Evolutionary conservation across 1,139 yeast species (phyloP), one percentile per base, ranked within the genome.

Genomic region (Pichia sp.): DNA sequence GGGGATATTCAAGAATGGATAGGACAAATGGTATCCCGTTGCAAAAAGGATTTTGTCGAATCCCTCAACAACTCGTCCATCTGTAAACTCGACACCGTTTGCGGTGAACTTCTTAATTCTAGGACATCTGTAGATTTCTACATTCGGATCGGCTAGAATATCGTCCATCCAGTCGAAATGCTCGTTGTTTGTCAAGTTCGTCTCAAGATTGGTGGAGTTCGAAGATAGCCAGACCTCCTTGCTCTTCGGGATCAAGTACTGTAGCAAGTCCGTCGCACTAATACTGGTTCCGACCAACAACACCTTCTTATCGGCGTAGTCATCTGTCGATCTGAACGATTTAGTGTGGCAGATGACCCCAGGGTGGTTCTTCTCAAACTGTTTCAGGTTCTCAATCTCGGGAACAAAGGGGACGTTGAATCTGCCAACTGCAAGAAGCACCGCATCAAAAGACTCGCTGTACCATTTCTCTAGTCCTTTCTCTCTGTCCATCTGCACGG

Each of bases 261-360:
- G 83, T 18, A 78, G 63, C 9, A 79, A 61, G 60, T 80, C 82
- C 34, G 76, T 68, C 2, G 83, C 76, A 61, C 79, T 74, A 41
- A 79, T 67, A 48, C 79, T 71, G 1, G 78, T 76, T 4, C 84
- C 85, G 39, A 80, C 72, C 30, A 79, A 67, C 47, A 80, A 63
- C 2, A 78, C 78, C 28, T 72, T 73, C 58, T 77, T 70, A 52
- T 68, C 71, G 25, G 61, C 63, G 3, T 74, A 63, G 1, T 62
- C 63, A 0, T 48, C 28, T 7, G 66, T 57, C 12, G 68, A 70
- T 4, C 82, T 79, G 68, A 67, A 56, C 70, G 75, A 18, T 78
- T 69, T 72, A 12, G 80, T 74, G 41, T 76, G 66, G 2, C 70
- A 61, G 46, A 76, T 68, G 28, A 73, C 74, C 52, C 73, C 78